phyloP scores from a whole-genome alignment of 1,284 basidiomycete species.

The Chalciporus sp. region DNA sequence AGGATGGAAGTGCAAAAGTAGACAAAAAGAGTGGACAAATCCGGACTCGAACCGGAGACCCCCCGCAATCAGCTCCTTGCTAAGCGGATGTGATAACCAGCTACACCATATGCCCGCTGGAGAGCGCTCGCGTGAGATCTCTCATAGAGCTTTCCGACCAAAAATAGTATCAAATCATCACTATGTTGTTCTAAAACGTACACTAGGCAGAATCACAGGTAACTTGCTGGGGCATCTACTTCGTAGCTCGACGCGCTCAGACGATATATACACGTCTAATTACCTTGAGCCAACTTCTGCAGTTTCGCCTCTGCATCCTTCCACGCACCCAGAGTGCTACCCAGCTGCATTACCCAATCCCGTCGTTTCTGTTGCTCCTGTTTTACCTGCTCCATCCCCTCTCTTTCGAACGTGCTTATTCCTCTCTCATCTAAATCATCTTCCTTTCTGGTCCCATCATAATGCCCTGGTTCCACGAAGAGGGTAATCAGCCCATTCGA shows the following conservation, averaged over 20 bases:
- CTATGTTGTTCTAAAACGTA: too few species aligned
- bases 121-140: background rate
- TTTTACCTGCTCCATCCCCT: constrained; percentile 10
- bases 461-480: constrained; percentile 19
- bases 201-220: too few species aligned
- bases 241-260: too few species aligned
- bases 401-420: constrained; percentile 14
- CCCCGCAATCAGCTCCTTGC: constrained; percentile 35
- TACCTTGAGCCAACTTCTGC: background rate
- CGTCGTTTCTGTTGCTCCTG: constrained; percentile 6
- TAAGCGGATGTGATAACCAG: constrained; percentile 47
- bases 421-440: constrained; percentile 15
- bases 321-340: constrained; percentile 7
- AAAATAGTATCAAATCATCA: too few species aligned
- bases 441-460: constrained; percentile 20
- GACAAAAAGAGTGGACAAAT: too few species aligned
- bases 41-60: too few species aligned
- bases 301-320: constrained; percentile 8
- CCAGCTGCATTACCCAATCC: constrained; percentile 2
- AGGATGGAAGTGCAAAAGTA: too few species aligned
- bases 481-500: constrained; percentile 15
- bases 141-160: too few species aligned
- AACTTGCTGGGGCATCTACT: too few species aligned
- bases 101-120: constrained; percentile 41
- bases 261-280: too few species aligned